These are phyloP conservation scores for Monosporascus sp. DNA, from an alignment of 2,329 filamentous ascomycete genomes.

Conservation along the genomic window DNA sequence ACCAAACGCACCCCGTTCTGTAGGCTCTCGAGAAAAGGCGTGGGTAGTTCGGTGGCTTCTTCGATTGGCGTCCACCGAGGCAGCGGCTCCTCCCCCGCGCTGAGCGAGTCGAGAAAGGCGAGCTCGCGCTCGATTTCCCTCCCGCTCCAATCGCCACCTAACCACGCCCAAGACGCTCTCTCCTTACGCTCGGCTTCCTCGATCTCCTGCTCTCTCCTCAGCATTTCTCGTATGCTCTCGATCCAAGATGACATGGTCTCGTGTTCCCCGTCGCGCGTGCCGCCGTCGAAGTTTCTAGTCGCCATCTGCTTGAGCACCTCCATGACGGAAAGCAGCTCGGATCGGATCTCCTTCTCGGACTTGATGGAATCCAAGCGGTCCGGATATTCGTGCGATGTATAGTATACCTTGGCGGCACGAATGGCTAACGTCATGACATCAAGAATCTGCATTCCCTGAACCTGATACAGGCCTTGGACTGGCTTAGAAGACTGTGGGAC, in stretches of 20 bases:
- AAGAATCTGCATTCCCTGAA: constrained; percentile 86
- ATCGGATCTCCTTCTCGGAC: constrained; percentile 77
- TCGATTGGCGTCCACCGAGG: constrained; percentile 64
- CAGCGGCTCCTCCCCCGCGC: constrained; percentile 52
- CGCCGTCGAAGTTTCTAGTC: constrained; percentile 76
- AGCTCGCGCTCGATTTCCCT: constrained; percentile 73
- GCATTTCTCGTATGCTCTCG: constrained; percentile 67
- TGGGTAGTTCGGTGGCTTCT: constrained; percentile 48
- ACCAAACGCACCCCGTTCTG: constrained; percentile 78
- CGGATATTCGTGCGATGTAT: constrained; percentile 85
- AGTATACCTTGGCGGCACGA: constrained; percentile 90
- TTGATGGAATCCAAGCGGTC: constrained; percentile 82
- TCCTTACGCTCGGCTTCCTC: constrained; percentile 69
- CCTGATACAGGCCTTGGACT: constrained; percentile 70
- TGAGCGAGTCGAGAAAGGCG: constrained; percentile 75
- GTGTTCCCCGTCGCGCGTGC: constrained; percentile 73
- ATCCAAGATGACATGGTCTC: constrained; percentile 76
- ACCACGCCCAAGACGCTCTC: constrained; percentile 74
- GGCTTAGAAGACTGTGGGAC: constrained; percentile 22
- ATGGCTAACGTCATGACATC: constrained; percentile 95
- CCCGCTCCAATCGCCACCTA: constrained; percentile 69
- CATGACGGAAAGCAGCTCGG: constrained; percentile 79
- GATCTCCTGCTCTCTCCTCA: constrained; percentile 70
- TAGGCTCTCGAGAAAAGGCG: constrained; percentile 67
- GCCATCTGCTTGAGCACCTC: constrained; percentile 92